Conservation (phyloP, 306 rosid genomes). For the Cucumis melo region DNA sequence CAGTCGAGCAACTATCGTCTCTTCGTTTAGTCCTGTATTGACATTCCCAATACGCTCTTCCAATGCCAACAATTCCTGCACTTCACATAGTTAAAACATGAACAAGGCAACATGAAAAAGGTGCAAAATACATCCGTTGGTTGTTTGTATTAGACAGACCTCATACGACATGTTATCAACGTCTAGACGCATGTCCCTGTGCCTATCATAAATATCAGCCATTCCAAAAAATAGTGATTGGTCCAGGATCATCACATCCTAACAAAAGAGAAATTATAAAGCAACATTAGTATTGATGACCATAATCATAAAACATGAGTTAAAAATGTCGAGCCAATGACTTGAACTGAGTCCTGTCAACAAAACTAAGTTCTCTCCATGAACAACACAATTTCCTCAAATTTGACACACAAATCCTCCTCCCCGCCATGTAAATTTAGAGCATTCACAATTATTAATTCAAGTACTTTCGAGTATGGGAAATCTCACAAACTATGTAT, state of each 20-base stretch:
- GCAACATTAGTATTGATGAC: background rate
- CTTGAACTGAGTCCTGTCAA: background rate
- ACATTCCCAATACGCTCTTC: slow-evolving; percentile 97
- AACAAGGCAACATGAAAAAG: background rate
- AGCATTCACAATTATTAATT: too few species aligned
- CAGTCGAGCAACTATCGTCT: slow-evolving; percentile 34
- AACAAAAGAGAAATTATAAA: slow-evolving; percentile 9
- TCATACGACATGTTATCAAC: slow-evolving; percentile 97
- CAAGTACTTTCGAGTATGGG: too few species aligned
- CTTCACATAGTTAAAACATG: background rate
- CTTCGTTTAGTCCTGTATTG: slow-evolving; percentile 80
- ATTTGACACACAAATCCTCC: background rate
- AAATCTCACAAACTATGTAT: too few species aligned
- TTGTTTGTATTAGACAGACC: slow-evolving; percentile 24
- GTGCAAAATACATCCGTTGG: background rate
- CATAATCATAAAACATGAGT: background rate
- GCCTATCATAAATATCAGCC: slow-evolving; percentile 80
- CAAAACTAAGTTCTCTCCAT: background rate
- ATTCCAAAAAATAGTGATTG: slow-evolving; percentile 72
- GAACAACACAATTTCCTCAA: background rate
- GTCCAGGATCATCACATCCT: slow-evolving; percentile 95
- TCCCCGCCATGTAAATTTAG: too few species aligned
- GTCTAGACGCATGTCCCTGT: slow-evolving; percentile 96
- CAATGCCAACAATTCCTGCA: slow-evolving; percentile 78
- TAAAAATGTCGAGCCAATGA: background rate